Percentiles rank a stretch among this genome's conserved stretches.
Evolutionary conservation across 257 asterid genomes (phyloP).

Genomic region (Anisodus tanguticus): DNA sequence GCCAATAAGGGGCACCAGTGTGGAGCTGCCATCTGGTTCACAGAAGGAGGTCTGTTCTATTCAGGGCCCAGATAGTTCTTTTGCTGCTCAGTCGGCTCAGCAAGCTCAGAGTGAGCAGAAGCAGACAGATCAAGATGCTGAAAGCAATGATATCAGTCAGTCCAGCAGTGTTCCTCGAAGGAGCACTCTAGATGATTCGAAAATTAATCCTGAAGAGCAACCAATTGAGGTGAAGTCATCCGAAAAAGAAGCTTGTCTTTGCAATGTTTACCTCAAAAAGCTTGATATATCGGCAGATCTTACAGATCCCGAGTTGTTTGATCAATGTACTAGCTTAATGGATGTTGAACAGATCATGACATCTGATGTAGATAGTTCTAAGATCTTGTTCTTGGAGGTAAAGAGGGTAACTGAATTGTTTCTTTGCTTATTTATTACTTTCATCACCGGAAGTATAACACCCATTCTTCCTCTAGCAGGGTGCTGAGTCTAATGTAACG

Average conservation of each 20-base stretch:
- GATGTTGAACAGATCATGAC: conserved; percentile 45
- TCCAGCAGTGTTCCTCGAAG: conserved; percentile 45
- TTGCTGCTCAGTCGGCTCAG: conserved; percentile 51
- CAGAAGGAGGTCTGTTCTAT: conserved; percentile 62
- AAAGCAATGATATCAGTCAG: conserved; percentile 48
- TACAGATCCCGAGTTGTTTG: conserved; percentile 67
- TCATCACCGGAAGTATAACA: neutral
- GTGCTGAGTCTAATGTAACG: conserved; percentile 43
- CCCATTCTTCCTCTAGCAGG: conserved; percentile 49
- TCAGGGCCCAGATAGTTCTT: conserved; percentile 55
- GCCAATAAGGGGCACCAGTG: conserved; percentile 55
- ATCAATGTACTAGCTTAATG: conserved; percentile 59
- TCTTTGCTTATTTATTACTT: neutral
- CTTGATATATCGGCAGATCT: conserved; percentile 90
- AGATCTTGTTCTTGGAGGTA: conserved; percentile 72
- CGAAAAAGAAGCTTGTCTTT: conserved; percentile 48
- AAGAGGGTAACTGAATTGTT: conserved; percentile 11
- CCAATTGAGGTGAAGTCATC: conserved; percentile 40
- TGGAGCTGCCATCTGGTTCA: conserved; percentile 55
- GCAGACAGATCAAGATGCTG: conserved; percentile 55
- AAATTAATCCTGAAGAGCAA: conserved; percentile 42
- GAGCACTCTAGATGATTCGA: conserved; percentile 47
- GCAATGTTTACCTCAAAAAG: conserved; percentile 68
- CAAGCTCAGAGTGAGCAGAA: conserved; percentile 52
- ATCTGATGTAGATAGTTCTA: conserved; percentile 51